Evolutionary conservation across 2,329 filamentous ascomycete genomes (phyloP).

Genomic region (Teratosphaeria zuluensis): DNA sequence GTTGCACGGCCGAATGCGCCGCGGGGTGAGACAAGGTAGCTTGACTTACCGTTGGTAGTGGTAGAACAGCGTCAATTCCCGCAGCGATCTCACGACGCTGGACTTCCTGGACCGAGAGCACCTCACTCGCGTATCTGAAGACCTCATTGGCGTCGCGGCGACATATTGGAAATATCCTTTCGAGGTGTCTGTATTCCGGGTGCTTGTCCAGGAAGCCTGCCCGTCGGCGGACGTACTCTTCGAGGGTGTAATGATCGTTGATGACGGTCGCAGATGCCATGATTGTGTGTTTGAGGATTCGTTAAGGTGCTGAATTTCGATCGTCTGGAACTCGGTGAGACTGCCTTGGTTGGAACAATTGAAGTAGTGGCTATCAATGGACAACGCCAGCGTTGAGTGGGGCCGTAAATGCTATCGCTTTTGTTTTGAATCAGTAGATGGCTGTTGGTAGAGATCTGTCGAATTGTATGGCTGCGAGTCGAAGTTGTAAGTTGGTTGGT

Average conservation of each 20-base stretch:
- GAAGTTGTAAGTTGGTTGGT: neutral
- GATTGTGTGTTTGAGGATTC: neutral
- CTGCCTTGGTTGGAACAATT: neutral
- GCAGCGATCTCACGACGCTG: slow-evolving; percentile 14
- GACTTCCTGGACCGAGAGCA: slow-evolving; percentile 16
- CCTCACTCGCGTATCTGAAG: slow-evolving; percentile 7
- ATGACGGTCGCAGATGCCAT: slow-evolving; percentile 11
- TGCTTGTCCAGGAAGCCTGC: slow-evolving; percentile 13
- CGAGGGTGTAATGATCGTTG: slow-evolving; percentile 17
- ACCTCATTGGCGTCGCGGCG: slow-evolving; percentile 12
- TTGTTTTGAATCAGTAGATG: neutral
- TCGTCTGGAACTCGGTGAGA: neutral
- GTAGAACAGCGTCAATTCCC: slow-evolving; percentile 15
- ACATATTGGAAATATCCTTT: slow-evolving; percentile 7
- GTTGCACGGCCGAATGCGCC: neutral
- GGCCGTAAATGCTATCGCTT: neutral
- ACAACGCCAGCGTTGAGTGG: neutral
- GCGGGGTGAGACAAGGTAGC: neutral
- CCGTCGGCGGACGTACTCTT: slow-evolving; percentile 18
- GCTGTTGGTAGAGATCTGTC: neutral
- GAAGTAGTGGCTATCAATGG: neutral
- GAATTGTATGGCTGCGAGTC: neutral
- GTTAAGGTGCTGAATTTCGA: neutral
- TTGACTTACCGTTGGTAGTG: slow-evolving; percentile 13
- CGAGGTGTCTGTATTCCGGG: slow-evolving; percentile 7